Percentiles rank a stretch among this genome's conserved stretches.
Evolutionary conservation across 2,329 filamentous ascomycete genomes (phyloP).

Genomic region (Pseudogymnoascus sp.): DNA sequence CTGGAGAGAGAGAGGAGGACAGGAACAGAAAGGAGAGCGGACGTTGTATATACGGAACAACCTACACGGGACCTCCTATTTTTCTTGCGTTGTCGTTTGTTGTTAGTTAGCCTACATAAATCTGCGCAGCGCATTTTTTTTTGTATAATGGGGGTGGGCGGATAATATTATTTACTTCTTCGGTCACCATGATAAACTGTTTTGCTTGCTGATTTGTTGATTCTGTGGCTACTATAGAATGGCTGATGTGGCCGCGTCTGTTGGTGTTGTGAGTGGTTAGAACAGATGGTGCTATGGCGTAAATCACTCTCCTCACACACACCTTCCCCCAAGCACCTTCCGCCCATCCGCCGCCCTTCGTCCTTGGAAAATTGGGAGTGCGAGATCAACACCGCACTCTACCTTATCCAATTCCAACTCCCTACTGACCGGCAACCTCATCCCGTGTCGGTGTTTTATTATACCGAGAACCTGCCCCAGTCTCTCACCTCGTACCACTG

Average conservation of each 20-base stretch:
- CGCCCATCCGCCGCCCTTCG: not conserved
- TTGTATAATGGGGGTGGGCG: not conserved
- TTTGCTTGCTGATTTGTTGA: not conserved
- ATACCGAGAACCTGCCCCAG: not conserved
- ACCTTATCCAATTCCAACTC: not conserved
- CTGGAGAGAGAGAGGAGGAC: not conserved
- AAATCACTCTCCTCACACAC: not conserved
- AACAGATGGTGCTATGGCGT: too few relatives aligned
- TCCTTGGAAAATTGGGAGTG: not conserved
- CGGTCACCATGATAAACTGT: not conserved
- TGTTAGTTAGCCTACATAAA: slow-evolving; percentile 1
- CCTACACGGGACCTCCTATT: not conserved
- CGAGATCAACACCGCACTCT: not conserved
- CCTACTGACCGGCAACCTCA: not conserved
- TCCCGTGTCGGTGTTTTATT: not conserved
- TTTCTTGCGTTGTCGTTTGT: not conserved
- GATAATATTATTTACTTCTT: slow-evolving; percentile 7
- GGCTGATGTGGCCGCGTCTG: not conserved
- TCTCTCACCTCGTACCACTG: not conserved
- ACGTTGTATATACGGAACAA: not conserved
- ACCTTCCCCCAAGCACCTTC: not conserved
- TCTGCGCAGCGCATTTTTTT: slow-evolving; percentile 1
- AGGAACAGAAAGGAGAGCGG: not conserved
- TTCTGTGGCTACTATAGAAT: not conserved
- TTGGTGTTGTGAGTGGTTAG: too few relatives aligned